Evolutionary conservation across 306 rosid species (phyloP).

Genomic region (Parietaria judaica): DNA sequence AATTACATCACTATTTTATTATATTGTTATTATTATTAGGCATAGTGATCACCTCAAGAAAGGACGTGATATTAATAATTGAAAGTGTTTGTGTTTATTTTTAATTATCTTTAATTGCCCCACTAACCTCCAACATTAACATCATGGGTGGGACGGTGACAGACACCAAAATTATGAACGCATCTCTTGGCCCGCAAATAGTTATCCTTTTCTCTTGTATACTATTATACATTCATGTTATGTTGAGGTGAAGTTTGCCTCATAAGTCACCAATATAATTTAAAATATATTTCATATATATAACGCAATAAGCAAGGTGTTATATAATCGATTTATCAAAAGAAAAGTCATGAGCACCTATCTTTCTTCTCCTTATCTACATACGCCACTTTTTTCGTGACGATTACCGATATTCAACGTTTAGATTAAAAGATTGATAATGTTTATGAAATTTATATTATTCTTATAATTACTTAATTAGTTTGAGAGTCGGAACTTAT

Average conservation of each 20-base stretch:
- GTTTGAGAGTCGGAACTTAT: too few relatives aligned
- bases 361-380: too few relatives aligned
- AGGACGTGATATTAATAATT: background rate
- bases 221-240: background rate
- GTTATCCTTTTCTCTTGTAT: background rate
- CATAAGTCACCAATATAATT: background rate
- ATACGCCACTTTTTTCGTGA: too few relatives aligned
- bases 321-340: too few relatives aligned
- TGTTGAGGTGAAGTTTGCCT: background rate
- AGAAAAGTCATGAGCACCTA: too few relatives aligned
- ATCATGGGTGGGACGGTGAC: background rate
- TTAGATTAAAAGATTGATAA: too few relatives aligned
- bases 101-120: background rate
- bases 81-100: background rate
- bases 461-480: too few relatives aligned
- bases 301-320: background rate
- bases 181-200: background rate
- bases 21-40: background rate
- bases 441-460: too few relatives aligned
- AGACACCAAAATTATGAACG: background rate
- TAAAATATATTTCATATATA: background rate
- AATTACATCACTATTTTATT: background rate
- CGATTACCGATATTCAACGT: too few relatives aligned
- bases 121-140: conserved; percentile 15
- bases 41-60: background rate